phyloP scores from a whole-genome alignment of 257 asterid species.

The Avicennia marina region DNA sequence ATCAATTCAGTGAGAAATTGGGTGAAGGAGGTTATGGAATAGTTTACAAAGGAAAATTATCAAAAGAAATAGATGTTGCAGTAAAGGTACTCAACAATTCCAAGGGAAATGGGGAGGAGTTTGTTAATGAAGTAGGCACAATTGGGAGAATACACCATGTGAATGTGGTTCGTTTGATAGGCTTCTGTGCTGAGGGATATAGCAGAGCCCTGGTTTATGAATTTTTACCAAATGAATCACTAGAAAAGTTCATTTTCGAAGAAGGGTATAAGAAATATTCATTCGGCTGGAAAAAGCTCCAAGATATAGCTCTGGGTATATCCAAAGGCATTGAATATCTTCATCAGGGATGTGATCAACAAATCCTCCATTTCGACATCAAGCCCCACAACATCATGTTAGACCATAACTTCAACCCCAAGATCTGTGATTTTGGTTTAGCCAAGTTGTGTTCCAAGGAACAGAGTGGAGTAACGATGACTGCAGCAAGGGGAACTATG shows the following conservation, averaged over 20 bases:
- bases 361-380: too few relatives aligned
- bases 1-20: conserved; percentile 24
- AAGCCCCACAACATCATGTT: too few relatives aligned
- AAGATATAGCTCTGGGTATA: conserved; percentile 17
- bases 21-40: conserved; percentile 47
- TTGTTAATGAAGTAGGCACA: conserved; percentile 38
- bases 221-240: conserved; percentile 33
- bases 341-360: conserved; percentile 18
- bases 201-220: conserved; percentile 31
- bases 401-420: conserved; percentile 16
- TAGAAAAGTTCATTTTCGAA: conserved; percentile 29
- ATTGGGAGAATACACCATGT: conserved; percentile 37
- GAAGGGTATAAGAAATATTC: not conserved
- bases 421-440: conserved; percentile 23
- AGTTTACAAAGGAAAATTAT: conserved; percentile 33
- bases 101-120: conserved; percentile 37
- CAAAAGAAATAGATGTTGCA: conserved; percentile 31
- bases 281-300: conserved; percentile 6
- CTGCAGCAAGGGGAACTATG: conserved; percentile 33
- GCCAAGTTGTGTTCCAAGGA: conserved; percentile 22
- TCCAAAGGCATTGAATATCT: conserved; percentile 24
- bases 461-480: conserved; percentile 22
- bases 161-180: conserved; percentile 38
- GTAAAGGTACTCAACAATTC: conserved; percentile 36
- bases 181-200: conserved; percentile 41